Evolutionary conservation across 192 early-diverging fungal genomes (phyloP).

Genomic region (Entophlyctis helioformis): DNA sequence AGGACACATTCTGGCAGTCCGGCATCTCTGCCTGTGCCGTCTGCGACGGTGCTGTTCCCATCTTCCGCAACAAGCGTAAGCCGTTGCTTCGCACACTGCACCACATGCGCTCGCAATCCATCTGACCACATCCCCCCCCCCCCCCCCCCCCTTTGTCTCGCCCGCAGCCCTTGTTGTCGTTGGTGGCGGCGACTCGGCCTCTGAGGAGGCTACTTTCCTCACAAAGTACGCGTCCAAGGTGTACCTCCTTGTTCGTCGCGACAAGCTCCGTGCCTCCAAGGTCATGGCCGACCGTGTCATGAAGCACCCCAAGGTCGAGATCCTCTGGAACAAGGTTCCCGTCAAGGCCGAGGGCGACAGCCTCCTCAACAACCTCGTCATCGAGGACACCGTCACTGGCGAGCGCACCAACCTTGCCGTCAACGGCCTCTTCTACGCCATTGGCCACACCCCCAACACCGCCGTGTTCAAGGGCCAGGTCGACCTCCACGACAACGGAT

Average conservation of each 20-base stretch:
- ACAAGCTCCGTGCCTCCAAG: slow-evolving; percentile 90
- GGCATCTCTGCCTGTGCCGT: slow-evolving; percentile 99
- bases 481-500: slow-evolving; percentile 75
- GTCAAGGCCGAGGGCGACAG: slow-evolving; percentile 81
- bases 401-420: slow-evolving; percentile 55
- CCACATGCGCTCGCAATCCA: background rate
- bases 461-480: slow-evolving; percentile 55
- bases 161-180: slow-evolving; percentile 67
- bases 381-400: slow-evolving; percentile 66
- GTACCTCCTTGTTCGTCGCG: slow-evolving; percentile 86
- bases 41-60: slow-evolving; percentile 95
- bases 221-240: slow-evolving; percentile 96
- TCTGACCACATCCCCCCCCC: background rate
- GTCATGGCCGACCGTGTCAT: slow-evolving; percentile 88
- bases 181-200: slow-evolving; percentile 59
- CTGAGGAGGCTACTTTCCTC: slow-evolving; percentile 91
- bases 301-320: slow-evolving; percentile 81
- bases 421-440: slow-evolving; percentile 96
- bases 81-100: background rate
- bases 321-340: slow-evolving; percentile 83
- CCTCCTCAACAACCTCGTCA: slow-evolving; percentile 56
- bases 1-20: slow-evolving; percentile 93
- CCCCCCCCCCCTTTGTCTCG: background rate
- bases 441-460: slow-evolving; percentile 86
- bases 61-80: slow-evolving; percentile 82